A percentile compares a stretch with the other conserved stretches of the same genome.
Evolutionary conservation across 768 basidiomycete genomes (phyloP).

Genomic region (Boletus bicolor): DNA sequence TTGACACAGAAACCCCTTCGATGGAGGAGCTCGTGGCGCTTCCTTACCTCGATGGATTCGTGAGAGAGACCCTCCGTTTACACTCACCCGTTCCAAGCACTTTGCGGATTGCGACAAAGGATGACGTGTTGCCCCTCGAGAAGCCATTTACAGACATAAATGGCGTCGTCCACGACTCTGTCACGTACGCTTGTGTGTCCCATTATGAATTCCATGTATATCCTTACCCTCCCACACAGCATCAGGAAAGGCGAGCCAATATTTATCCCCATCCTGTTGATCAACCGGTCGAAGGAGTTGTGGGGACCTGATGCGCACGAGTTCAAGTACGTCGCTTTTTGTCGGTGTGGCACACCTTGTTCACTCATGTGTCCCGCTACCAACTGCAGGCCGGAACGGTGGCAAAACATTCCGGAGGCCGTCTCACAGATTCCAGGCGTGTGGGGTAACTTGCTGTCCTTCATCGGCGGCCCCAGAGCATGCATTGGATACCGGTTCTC

Average conservation of each 20-base stretch:
- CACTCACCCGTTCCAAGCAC: conserved; percentile 46
- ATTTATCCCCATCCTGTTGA: conserved; percentile 48
- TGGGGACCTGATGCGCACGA: conserved; percentile 64
- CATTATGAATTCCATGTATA: not conserved
- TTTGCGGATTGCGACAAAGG: conserved; percentile 44
- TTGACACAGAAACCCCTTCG: conserved; percentile 53
- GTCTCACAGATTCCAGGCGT: conserved; percentile 52
- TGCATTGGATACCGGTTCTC: conserved; percentile 72
- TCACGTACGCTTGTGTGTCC: conserved; percentile 30
- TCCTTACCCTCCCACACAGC: conserved; percentile 17
- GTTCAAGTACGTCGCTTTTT: conserved; percentile 45
- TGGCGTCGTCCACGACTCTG: conserved; percentile 38
- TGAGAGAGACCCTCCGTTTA: conserved; percentile 57
- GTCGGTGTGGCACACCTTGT: not conserved
- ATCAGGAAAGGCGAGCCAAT: conserved; percentile 44
- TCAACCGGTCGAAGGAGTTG: conserved; percentile 50
- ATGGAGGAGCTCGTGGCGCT: conserved; percentile 69
- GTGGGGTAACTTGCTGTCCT: conserved; percentile 56
- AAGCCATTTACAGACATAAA: conserved; percentile 43
- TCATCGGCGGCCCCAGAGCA: conserved; percentile 60
- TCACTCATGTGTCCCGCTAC: not conserved
- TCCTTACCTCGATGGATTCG: conserved; percentile 64
- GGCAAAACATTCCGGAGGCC: conserved; percentile 47
- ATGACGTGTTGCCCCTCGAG: conserved; percentile 51
- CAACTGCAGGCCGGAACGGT: conserved; percentile 56